Evolutionary conservation across 2,329 filamentous ascomycete species (phyloP).

Genomic region (Stachybotrys echinatus): DNA sequence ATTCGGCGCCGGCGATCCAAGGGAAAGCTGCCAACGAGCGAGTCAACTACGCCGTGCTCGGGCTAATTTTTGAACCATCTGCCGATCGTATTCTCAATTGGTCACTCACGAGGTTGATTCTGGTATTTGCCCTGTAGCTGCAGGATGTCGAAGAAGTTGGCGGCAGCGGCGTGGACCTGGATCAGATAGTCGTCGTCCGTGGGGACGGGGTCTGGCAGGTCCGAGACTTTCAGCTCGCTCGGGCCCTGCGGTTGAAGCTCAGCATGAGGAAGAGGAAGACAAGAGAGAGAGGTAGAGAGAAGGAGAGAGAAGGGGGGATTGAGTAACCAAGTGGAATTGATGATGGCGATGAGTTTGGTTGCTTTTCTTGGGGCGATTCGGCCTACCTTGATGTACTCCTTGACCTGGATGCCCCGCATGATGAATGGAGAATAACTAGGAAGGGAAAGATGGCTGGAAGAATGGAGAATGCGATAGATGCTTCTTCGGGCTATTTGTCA

Average conservation of each 20-base stretch:
- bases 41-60: not conserved
- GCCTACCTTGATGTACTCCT: slow-evolving; percentile 68
- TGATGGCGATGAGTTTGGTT: too few species aligned
- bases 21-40: slow-evolving; percentile 54
- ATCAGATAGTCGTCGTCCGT: slow-evolving; percentile 75
- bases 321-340: not conserved
- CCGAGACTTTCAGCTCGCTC: slow-evolving; percentile 68
- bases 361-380: too few species aligned
- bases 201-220: slow-evolving; percentile 70
- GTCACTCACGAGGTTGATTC: slow-evolving; percentile 62
- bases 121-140: slow-evolving; percentile 97
- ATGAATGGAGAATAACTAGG: slow-evolving; percentile 18
- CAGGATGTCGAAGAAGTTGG: slow-evolving; percentile 96
- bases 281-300: not conserved
- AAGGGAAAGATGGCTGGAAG: not conserved
- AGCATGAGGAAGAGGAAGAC: not conserved
- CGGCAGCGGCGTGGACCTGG: slow-evolving; percentile 77
- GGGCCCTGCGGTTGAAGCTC: slow-evolving; percentile 55
- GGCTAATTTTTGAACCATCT: not conserved
- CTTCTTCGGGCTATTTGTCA: not conserved
- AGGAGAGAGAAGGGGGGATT: not conserved
- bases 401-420: slow-evolving; percentile 73
- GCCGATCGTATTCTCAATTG: not conserved
- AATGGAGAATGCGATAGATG: not conserved
- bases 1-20: slow-evolving; percentile 84